Conservation (phyloP, 805 yeast species). For the Deakozyma indianensis region DNA sequence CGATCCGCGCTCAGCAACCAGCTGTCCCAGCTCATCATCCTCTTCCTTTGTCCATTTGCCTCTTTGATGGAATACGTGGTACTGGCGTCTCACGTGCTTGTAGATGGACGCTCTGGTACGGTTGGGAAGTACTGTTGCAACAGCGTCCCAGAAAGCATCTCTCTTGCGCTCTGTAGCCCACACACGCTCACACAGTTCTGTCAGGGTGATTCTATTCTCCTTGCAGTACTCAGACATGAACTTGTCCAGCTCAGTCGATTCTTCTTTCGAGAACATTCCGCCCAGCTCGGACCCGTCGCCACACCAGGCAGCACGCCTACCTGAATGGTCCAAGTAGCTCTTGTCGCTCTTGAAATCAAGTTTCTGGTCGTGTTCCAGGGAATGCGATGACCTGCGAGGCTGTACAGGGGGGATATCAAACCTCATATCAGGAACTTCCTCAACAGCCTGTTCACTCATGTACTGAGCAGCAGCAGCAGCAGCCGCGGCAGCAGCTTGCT, state of each 20-base stretch:
- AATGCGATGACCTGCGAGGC: not conserved
- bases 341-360: not conserved
- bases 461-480: not conserved
- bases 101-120: conserved; percentile 82
- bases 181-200: conserved; percentile 65
- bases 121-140: conserved; percentile 67
- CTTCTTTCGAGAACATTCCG: conserved; percentile 45
- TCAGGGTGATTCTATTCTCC: conserved; percentile 45
- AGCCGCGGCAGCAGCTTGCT: not conserved
- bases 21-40: conserved; percentile 48
- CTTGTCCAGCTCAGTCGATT: conserved; percentile 53
- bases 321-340: not conserved
- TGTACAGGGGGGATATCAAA: not conserved
- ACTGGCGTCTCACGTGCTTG: conserved; percentile 82
- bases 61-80: conserved; percentile 73
- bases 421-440: not conserved
- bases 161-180: conserved; percentile 79
- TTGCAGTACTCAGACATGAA: conserved; percentile 58
- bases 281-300: conserved; percentile 18
- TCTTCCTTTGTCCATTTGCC: conserved; percentile 86
- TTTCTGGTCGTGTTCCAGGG: not conserved
- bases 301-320: conserved; percentile 10
- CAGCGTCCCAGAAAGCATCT: conserved; percentile 80
- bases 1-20: conserved; percentile 56
- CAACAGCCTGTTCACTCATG: not conserved